Percentiles rank a stretch among this genome's conserved stretches.
Evolutionary conservation across 768 basidiomycete species (phyloP).

Genomic region (Russula earlei): DNA sequence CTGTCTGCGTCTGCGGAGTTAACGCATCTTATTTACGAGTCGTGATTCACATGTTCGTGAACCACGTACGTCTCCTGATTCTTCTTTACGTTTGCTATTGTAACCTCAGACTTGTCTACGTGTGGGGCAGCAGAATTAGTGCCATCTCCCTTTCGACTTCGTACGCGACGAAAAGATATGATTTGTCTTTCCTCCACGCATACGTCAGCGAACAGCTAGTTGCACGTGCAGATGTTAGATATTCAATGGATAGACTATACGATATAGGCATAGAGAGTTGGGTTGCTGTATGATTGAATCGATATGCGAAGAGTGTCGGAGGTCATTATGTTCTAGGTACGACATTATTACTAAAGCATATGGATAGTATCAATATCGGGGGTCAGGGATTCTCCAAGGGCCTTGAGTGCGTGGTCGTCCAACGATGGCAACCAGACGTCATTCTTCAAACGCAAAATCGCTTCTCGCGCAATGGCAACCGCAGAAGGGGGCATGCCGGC

Average conservation of each 20-base stretch:
- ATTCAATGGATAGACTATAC: not conserved
- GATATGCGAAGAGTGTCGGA: not conserved
- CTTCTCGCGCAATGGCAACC: conserved; percentile 49
- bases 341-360: too few relatives aligned
- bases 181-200: too few relatives aligned
- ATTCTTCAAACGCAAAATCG: conserved; percentile 35
- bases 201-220: not conserved
- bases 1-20: conserved; percentile 7
- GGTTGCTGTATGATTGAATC: not conserved
- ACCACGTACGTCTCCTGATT: not conserved
- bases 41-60: conserved; percentile 1
- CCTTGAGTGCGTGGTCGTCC: not conserved
- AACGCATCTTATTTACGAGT: not conserved
- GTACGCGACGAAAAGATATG: not conserved
- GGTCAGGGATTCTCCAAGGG: conserved; percentile 16
- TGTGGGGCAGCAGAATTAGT: not conserved
- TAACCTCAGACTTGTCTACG: not conserved
- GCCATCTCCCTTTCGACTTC: not conserved
- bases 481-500: conserved; percentile 71
- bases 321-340: too few relatives aligned
- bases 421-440: not conserved
- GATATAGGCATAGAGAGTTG: not conserved
- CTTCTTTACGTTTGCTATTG: not conserved
- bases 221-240: not conserved
- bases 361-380: not conserved